A percentile compares a stretch with the other conserved stretches of the same genome.
Conservation (phyloP, 1,284 basidiomycete species). For the Mrakiaceae sp. region DNA sequence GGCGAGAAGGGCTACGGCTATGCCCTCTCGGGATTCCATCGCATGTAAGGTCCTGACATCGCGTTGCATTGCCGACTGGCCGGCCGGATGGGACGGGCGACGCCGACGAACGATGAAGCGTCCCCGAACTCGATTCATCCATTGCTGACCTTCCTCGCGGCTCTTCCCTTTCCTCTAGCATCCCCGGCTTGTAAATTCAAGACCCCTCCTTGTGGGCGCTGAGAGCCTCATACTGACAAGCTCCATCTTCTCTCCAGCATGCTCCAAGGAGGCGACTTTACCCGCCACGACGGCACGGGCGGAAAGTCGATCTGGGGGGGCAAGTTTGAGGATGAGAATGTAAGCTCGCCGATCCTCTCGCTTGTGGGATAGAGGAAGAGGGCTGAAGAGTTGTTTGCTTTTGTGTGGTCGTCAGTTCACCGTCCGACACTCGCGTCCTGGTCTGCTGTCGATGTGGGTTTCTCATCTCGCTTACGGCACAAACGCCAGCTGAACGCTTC, state of each 20-base stretch:
- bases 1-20: slow-evolving; percentile 11
- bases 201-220: too few species aligned
- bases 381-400: background rate
- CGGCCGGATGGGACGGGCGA: background rate
- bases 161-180: background rate
- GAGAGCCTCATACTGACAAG: background rate
- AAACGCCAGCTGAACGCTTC: background rate
- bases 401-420: background rate
- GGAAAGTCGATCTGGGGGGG: slow-evolving; percentile 14
- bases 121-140: background rate
- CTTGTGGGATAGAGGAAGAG: background rate
- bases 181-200: slow-evolving; percentile 1
- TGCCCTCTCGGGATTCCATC: background rate
- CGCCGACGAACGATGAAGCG: background rate
- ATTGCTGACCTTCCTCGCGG: background rate
- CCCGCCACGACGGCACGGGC: slow-evolving; percentile 4
- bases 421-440: slow-evolving; percentile 8
- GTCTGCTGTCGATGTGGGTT: slow-evolving; percentile 11
- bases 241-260: background rate
- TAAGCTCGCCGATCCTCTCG: background rate
- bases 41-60: background rate
- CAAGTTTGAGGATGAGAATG: slow-evolving; percentile 14
- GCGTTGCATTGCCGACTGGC: too few species aligned
- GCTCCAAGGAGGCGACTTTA: slow-evolving; percentile 11
- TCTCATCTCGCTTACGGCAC: background rate